These are phyloP conservation scores for Schizosaccharomyces versatilis DNA, from an alignment of 1,139 yeast species.

Conservation along the genomic window DNA sequence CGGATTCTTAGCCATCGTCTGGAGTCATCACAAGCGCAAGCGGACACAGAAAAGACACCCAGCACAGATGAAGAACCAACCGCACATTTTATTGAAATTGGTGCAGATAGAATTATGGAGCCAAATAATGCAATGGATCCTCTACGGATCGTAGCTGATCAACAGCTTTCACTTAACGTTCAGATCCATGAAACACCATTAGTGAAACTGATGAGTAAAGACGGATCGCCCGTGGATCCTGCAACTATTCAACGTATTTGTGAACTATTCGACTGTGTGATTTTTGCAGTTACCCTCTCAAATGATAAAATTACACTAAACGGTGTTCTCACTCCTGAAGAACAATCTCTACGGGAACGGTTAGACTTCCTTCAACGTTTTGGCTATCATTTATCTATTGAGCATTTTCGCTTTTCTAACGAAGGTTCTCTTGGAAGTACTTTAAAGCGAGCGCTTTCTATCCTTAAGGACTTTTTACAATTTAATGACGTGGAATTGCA, in stretches of 20 bases:
- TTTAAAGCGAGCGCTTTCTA: neutral
- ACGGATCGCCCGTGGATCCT: constrained; percentile 18
- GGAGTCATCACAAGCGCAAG: constrained; percentile 6
- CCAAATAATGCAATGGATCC: constrained; percentile 14
- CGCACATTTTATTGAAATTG: too few species aligned
- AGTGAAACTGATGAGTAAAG: constrained; percentile 13
- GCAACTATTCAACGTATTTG: constrained; percentile 19
- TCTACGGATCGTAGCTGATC: neutral
- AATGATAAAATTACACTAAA: constrained; percentile 5
- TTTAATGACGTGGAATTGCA: neutral
- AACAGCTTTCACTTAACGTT: neutral
- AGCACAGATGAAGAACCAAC: too few species aligned
- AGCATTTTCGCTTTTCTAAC: neutral
- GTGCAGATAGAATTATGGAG: too few species aligned
- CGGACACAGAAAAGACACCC: too few species aligned
- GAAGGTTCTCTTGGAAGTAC: neutral
- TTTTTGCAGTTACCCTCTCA: constrained; percentile 21
- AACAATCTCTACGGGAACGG: neutral
- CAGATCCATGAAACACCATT: neutral
- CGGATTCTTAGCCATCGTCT: constrained; percentile 23
- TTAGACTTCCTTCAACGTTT: neutral
- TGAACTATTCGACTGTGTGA: constrained; percentile 20
- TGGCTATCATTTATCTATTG: neutral
- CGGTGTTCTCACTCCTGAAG: neutral
- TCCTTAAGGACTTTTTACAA: neutral